Evolutionary conservation across 352 stramenopile species (phyloP).

Genomic region (Phytophthora pini): DNA sequence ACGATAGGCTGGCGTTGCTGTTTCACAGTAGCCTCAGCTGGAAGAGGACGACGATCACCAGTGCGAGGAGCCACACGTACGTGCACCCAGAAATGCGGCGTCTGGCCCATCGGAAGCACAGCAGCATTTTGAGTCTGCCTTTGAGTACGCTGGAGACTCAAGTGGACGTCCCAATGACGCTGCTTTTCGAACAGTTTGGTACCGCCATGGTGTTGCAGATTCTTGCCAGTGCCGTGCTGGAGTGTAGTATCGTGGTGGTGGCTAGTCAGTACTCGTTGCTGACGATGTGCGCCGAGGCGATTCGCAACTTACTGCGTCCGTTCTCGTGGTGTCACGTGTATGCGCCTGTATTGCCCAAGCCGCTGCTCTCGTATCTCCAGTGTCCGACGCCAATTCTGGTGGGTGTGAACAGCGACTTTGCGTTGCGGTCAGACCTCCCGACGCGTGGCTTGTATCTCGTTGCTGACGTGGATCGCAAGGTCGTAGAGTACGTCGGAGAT

Average conservation of each 20-base stretch:
- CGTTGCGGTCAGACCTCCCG: slow-evolving; percentile 61
- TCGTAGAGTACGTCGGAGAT: slow-evolving; percentile 74
- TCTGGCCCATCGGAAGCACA: slow-evolving; percentile 46
- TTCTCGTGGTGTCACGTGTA: slow-evolving; percentile 93
- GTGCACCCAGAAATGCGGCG: slow-evolving; percentile 43
- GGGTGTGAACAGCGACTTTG: slow-evolving; percentile 80
- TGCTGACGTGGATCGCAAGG: slow-evolving; percentile 72
- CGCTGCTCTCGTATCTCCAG: slow-evolving; percentile 88
- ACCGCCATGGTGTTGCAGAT: slow-evolving; percentile 74
- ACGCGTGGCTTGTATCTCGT: slow-evolving; percentile 77
- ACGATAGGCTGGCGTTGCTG: slow-evolving; percentile 51
- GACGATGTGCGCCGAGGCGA: slow-evolving; percentile 81
- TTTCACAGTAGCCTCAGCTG: slow-evolving; percentile 50
- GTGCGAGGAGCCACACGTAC: slow-evolving; percentile 38
- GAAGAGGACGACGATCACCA: slow-evolving; percentile 44
- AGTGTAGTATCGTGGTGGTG: slow-evolving; percentile 89
- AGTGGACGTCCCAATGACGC: slow-evolving; percentile 72
- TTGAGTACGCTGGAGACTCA: slow-evolving; percentile 50
- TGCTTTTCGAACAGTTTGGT: slow-evolving; percentile 78
- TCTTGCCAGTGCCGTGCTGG: slow-evolving; percentile 82
- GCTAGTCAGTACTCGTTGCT: slow-evolving; percentile 84
- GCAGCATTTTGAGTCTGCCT: slow-evolving; percentile 47
- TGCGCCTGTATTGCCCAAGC: slow-evolving; percentile 83
- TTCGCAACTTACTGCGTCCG: slow-evolving; percentile 85
- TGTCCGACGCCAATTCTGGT: slow-evolving; percentile 92